Evolutionary conservation across 1,139 yeast genomes (phyloP).

Genomic region (Wickerhamomyces sp.): DNA sequence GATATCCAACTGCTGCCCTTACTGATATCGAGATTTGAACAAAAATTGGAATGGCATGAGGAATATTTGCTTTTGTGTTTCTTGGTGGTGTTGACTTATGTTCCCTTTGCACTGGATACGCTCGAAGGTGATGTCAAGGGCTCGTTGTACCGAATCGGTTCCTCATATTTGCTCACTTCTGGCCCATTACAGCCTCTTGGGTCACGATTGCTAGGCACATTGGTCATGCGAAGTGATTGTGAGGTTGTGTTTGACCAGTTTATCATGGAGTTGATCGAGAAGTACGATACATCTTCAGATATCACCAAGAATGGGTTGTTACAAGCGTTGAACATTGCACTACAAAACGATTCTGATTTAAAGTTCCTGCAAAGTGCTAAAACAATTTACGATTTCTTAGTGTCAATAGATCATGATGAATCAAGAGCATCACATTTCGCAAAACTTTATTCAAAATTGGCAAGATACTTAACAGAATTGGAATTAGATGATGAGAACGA

Average conservation of each 20-base stretch:
- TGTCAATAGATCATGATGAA: slow-evolving; percentile 10
- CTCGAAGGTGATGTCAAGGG: slow-evolving; percentile 34
- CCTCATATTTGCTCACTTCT: slow-evolving; percentile 30
- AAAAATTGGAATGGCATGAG: slow-evolving; percentile 43
- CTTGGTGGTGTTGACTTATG: slow-evolving; percentile 62
- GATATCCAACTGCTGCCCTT: slow-evolving; percentile 46
- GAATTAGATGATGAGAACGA: slow-evolving; percentile 34
- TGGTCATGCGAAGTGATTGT: slow-evolving; percentile 24
- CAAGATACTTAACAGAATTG: slow-evolving; percentile 9
- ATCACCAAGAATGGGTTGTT: slow-evolving; percentile 14
- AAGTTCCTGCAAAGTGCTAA: slow-evolving; percentile 1
- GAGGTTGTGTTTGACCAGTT: slow-evolving; percentile 10
- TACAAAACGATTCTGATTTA: slow-evolving; percentile 18
- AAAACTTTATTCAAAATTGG: slow-evolving; percentile 23
- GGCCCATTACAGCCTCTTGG: slow-evolving; percentile 40
- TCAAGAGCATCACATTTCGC: slow-evolving; percentile 21
- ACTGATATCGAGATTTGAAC: slow-evolving; percentile 27
- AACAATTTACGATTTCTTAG: slow-evolving; percentile 7
- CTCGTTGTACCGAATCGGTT: slow-evolving; percentile 33
- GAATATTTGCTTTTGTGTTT: slow-evolving; percentile 61
- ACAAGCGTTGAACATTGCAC: slow-evolving; percentile 14
- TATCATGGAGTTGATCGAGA: slow-evolving; percentile 27
- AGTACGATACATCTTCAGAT: slow-evolving; percentile 5
- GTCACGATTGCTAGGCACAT: slow-evolving; percentile 24
- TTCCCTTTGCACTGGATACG: slow-evolving; percentile 59